A percentile compares a stretch with the other conserved stretches of the same genome.
phyloP scores from a whole-genome alignment of 2,329 filamentous ascomycete genomes.

The Hypomyces rosellus region DNA sequence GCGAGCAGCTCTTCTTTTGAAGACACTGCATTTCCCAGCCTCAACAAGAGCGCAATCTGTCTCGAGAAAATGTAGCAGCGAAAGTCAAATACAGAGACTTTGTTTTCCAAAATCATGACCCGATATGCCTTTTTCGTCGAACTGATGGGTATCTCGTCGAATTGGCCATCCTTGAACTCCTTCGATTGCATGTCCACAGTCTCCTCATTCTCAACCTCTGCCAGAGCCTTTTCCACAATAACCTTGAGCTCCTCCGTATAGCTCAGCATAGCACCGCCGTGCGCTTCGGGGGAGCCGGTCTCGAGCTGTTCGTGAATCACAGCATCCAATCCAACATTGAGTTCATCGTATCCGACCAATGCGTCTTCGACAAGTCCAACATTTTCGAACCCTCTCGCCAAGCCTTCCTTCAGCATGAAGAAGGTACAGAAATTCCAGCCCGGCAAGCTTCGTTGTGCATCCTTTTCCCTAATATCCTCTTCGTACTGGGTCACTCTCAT shows the following conservation, averaged over 20 bases:
- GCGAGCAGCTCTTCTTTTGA: slow-evolving; percentile 56
- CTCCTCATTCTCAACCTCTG: slow-evolving; percentile 26
- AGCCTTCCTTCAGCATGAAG: slow-evolving; percentile 92
- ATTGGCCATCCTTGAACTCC: slow-evolving; percentile 30
- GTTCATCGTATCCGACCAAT: slow-evolving; percentile 87
- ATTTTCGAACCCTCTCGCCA: slow-evolving; percentile 91
- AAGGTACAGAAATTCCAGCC: slow-evolving; percentile 99
- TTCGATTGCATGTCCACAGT: slow-evolving; percentile 38
- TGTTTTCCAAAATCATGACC: slow-evolving; percentile 86
- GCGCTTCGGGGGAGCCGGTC: slow-evolving; percentile 53
- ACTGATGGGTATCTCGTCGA: slow-evolving; percentile 55
- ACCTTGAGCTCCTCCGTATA: slow-evolving; percentile 69
- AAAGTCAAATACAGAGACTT: slow-evolving; percentile 95
- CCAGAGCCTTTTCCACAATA: slow-evolving; percentile 47
- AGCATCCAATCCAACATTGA: slow-evolving; percentile 78
- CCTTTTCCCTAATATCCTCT: slow-evolving; percentile 92
- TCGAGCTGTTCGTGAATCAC: slow-evolving; percentile 68
- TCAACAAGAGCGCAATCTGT: slow-evolving; percentile 74
- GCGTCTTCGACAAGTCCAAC: slow-evolving; percentile 95
- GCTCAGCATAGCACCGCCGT: slow-evolving; percentile 64
- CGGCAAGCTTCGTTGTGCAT: slow-evolving; percentile 76
- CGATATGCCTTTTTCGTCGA: slow-evolving; percentile 74
- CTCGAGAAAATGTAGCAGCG: slow-evolving; percentile 87
- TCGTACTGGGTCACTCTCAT: slow-evolving; percentile 88
- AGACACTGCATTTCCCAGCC: slow-evolving; percentile 69